Evolutionary conservation across 2,329 filamentous ascomycete genomes (phyloP).

Genomic region (Diplodia intermedia): DNA sequence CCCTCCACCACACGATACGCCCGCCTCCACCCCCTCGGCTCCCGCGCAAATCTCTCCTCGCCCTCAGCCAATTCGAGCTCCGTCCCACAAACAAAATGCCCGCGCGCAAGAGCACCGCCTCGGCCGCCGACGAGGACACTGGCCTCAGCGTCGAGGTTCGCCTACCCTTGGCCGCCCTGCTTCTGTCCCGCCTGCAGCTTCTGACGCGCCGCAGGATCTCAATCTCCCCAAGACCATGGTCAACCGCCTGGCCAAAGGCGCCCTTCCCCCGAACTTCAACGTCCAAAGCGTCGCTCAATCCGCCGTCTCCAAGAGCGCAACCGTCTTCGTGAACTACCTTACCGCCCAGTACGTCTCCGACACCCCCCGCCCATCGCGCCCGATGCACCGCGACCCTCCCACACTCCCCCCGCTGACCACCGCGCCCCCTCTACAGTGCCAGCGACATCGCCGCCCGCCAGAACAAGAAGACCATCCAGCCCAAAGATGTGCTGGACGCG

Average conservation of each 20-base stretch:
- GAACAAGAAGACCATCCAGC: constrained; percentile 80
- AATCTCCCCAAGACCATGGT: constrained; percentile 82
- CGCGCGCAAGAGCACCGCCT: constrained; percentile 56
- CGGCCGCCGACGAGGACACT: constrained; percentile 48
- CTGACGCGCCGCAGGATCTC: constrained; percentile 65
- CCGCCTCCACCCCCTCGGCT: background rate
- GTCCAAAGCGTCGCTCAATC: constrained; percentile 83
- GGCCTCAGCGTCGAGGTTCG: constrained; percentile 55
- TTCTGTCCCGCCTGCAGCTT: constrained; percentile 28
- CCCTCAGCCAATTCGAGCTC: background rate
- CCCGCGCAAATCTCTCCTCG: background rate
- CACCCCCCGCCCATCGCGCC: background rate
- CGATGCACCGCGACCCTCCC: background rate
- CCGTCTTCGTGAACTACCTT: constrained; percentile 82
- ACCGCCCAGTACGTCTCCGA: constrained; percentile 69
- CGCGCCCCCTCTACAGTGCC: constrained; percentile 54
- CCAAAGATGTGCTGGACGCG: constrained; percentile 76
- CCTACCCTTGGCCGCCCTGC: background rate
- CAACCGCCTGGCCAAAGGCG: constrained; percentile 78
- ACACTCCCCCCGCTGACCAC: background rate
- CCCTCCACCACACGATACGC: background rate
- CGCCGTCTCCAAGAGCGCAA: constrained; percentile 81
- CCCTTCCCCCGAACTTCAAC: constrained; percentile 79
- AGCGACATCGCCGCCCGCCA: constrained; percentile 71
- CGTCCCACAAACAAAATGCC: constrained; percentile 48